These are phyloP conservation scores for Ustilago loliicola DNA, from an alignment of 1,284 basidiomycete species.

Conservation along the genomic window DNA sequence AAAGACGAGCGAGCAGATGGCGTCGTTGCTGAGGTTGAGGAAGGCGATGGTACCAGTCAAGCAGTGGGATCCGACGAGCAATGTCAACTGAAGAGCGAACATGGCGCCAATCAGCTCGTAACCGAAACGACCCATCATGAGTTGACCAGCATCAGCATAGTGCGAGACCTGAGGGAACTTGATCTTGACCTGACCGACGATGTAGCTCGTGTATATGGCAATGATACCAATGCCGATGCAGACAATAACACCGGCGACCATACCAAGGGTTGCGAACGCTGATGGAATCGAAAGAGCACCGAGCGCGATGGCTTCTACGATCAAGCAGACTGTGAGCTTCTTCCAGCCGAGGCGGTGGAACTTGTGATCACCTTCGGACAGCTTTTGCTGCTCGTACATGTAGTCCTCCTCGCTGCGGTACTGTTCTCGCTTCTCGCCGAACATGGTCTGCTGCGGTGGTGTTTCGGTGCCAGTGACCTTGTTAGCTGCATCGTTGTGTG, in stretches of 20 bases:
- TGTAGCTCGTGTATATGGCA: constrained; percentile 59
- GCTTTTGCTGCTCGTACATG: constrained; percentile 55
- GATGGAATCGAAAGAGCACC: constrained; percentile 57
- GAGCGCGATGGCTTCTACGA: constrained; percentile 65
- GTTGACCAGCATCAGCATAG: constrained; percentile 57
- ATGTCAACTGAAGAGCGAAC: constrained; percentile 56
- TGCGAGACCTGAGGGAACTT: constrained; percentile 56
- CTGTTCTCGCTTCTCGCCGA: constrained; percentile 55
- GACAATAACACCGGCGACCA: constrained; percentile 59
- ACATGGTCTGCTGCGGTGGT: constrained; percentile 40
- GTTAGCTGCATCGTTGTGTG: constrained; percentile 11
- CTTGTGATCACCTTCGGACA: constrained; percentile 52
- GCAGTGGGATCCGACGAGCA: constrained; percentile 60
- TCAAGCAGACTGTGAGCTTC: constrained; percentile 60
- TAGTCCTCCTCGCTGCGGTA: constrained; percentile 56
- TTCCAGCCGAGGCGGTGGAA: constrained; percentile 62
- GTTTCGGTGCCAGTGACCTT: constrained; percentile 4
- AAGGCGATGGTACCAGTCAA: constrained; percentile 64
- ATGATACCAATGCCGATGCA: constrained; percentile 57
- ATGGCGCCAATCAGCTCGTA: constrained; percentile 56
- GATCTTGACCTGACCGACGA: constrained; percentile 59
- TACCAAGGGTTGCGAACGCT: constrained; percentile 61
- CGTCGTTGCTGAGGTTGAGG: constrained; percentile 52
- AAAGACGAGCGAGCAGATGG: constrained; percentile 60
- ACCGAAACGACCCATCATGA: constrained; percentile 58